phyloP scores from a whole-genome alignment of 768 basidiomycete genomes.

The Bullera alba region DNA sequence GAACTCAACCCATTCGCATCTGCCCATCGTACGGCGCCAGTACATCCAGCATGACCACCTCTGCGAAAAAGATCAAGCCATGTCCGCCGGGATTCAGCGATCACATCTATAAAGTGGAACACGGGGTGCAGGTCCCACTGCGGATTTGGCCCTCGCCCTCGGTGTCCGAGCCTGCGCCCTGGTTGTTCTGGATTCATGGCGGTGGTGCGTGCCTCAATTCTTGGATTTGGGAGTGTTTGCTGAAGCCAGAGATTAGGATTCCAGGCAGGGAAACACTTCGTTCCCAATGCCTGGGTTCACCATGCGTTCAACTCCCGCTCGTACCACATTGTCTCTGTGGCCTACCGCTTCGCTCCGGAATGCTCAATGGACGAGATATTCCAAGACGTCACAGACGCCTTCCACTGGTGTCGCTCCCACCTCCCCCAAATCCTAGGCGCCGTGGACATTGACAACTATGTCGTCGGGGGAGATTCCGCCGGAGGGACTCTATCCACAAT shows the following conservation, averaged over 20 bases:
- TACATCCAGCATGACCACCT: too few relatives aligned
- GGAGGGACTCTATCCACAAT: slow-evolving; percentile 14
- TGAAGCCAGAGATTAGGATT: slow-evolving; percentile 7
- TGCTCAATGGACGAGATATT: slow-evolving; percentile 6
- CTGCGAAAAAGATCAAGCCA: background rate
- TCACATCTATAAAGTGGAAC: slow-evolving; percentile 5
- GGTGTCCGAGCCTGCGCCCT: slow-evolving; percentile 2
- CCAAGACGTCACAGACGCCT: slow-evolving; percentile 9
- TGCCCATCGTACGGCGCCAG: too few relatives aligned
- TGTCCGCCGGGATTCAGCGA: slow-evolving; percentile 16
- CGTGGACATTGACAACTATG: slow-evolving; percentile 8
- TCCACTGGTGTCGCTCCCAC: slow-evolving; percentile 14
- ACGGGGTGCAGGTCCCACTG: slow-evolving; percentile 14
- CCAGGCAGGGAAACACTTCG: slow-evolving; percentile 10
- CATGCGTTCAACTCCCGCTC: slow-evolving; percentile 10
- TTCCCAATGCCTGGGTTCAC: slow-evolving; percentile 17
- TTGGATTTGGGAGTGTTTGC: background rate
- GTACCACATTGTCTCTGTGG: slow-evolving; percentile 21
- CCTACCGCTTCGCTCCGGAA: slow-evolving; percentile 20
- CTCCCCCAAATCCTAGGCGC: slow-evolving; percentile 9
- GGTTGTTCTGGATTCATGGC: slow-evolving; percentile 20
- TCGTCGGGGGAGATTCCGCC: slow-evolving; percentile 23
- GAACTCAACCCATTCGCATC: too few relatives aligned
- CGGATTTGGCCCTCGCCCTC: slow-evolving; percentile 10
- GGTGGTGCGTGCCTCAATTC: slow-evolving; percentile 1